Conservation (phyloP, 257 asterid species). For the Plantago elongata region DNA sequence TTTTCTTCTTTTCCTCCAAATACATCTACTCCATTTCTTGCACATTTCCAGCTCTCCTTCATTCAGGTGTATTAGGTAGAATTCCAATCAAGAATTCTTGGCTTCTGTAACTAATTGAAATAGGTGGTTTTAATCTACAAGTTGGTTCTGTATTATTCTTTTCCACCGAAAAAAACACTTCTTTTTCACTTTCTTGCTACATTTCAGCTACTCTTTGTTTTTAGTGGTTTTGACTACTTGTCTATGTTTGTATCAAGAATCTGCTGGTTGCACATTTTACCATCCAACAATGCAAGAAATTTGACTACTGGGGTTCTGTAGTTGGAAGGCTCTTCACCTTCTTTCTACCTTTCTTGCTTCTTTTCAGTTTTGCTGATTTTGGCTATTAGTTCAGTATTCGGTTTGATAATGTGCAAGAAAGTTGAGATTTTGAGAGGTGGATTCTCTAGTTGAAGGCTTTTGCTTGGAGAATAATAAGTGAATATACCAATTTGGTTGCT, state of each 20-base stretch:
- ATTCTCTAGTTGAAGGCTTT: conserved; percentile 14
- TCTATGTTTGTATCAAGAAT: no score
- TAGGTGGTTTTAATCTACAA: no score
- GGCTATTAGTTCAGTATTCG: not conserved
- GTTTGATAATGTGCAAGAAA: conserved; percentile 20
- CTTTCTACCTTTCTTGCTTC: not conserved
- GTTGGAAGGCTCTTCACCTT: no score
- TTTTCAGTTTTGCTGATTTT: not conserved
- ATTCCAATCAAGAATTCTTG: no score
- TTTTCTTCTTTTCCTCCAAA: conserved; percentile 17
- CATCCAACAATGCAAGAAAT: no score
- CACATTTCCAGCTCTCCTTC: no score
- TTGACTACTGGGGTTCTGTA: no score
- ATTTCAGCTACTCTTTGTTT: conserved; percentile 1
- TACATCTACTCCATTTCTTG: not conserved
- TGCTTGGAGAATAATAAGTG: conserved; percentile 8
- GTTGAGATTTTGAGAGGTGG: conserved; percentile 21
- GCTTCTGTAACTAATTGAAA: no score
- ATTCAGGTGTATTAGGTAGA: no score
- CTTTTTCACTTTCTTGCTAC: conserved; percentile 6
- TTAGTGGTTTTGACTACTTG: no score
- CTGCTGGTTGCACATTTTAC: no score
- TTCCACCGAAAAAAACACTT: not conserved
- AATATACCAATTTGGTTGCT: not conserved
- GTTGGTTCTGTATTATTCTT: no score